Conservation (phyloP, 148 eudicot genomes). For the Arbutus unedo region DNA sequence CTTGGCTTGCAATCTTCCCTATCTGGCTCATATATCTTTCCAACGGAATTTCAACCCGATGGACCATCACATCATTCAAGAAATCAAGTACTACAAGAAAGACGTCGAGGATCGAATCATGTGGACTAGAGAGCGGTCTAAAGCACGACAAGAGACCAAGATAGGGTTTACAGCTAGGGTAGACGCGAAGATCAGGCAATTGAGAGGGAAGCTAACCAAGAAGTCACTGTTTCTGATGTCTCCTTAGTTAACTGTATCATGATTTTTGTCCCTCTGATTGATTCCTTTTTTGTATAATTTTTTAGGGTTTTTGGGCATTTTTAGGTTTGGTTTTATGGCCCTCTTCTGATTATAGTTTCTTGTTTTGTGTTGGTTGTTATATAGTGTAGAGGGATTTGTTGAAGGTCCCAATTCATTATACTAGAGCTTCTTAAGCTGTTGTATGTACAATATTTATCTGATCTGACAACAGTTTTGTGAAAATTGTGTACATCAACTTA, state of each 20-base stretch:
- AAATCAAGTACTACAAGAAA: conserved; percentile 65
- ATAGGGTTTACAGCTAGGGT: conserved; percentile 69
- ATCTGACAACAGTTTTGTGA: conserved; percentile 13
- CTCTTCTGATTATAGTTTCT: background rate
- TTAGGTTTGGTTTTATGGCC: background rate
- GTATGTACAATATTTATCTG: conserved; percentile 15
- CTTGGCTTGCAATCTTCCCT: conserved; percentile 45
- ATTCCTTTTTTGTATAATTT: conserved; percentile 12
- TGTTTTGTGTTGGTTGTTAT: background rate
- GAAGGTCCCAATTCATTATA: conserved; percentile 9
- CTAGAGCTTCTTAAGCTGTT: background rate
- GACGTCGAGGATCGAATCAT: conserved; percentile 61
- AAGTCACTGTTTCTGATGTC: conserved; percentile 31
- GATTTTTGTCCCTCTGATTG: background rate
- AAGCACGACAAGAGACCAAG: conserved; percentile 66
- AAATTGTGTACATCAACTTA: conserved; percentile 5
- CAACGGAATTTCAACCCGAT: conserved; percentile 57
- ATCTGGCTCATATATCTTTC: conserved; percentile 57
- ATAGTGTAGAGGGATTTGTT: background rate
- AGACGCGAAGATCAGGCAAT: conserved; percentile 62
- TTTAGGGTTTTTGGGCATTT: conserved; percentile 8
- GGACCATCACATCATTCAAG: conserved; percentile 80
- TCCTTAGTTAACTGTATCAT: background rate
- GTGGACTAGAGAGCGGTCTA: conserved; percentile 67
- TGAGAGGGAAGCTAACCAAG: conserved; percentile 45